Percentiles rank a stretch among this genome's conserved stretches.
Conservation (phyloP, 2,329 filamentous ascomycete species). For the Ophiobolus disseminans region DNA sequence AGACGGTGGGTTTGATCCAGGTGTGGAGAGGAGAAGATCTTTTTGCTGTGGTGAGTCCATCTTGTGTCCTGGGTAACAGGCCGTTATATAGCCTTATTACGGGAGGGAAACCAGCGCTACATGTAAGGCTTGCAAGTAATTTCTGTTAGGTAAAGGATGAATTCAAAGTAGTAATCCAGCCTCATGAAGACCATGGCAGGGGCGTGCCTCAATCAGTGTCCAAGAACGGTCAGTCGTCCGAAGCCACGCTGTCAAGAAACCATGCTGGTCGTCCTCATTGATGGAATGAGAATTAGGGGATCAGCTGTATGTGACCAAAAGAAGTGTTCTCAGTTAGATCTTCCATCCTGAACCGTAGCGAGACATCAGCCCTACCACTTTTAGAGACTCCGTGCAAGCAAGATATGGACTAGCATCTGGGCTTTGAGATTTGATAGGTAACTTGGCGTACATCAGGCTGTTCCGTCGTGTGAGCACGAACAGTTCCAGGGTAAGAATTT, state of each 20-base stretch:
- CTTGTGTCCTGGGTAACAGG: background rate
- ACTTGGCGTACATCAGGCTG: conserved; percentile 12
- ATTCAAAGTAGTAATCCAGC: conserved; percentile 6
- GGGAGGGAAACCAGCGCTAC: no score
- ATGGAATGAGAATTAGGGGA: conserved; percentile 5
- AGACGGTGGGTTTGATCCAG: conserved; percentile 12
- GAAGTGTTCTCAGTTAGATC: conserved; percentile 18
- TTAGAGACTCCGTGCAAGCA: background rate
- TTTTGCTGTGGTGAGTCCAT: conserved; percentile 21
- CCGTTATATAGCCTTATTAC: conserved; percentile 25
- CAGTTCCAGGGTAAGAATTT: conserved; percentile 20
- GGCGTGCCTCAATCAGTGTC: conserved; percentile 3
- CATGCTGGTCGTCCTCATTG: conserved; percentile 4
- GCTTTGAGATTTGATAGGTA: conserved; percentile 9
- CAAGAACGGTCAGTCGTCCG: conserved; percentile 18
- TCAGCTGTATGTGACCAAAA: conserved; percentile 13
- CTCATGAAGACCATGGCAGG: conserved; percentile 6
- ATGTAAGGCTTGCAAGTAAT: no score
- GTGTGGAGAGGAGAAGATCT: conserved; percentile 10
- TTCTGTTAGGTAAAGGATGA: background rate
- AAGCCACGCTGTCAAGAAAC: conserved; percentile 27
- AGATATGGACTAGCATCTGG: background rate
- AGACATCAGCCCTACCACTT: conserved; percentile 16
- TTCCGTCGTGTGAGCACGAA: conserved; percentile 15
- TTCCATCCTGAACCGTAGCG: conserved; percentile 2